Percentiles rank a stretch among this genome's conserved stretches.
phyloP scores from a whole-genome alignment of 441 rosid genomes.

The Raphanus hybrid region DNA sequence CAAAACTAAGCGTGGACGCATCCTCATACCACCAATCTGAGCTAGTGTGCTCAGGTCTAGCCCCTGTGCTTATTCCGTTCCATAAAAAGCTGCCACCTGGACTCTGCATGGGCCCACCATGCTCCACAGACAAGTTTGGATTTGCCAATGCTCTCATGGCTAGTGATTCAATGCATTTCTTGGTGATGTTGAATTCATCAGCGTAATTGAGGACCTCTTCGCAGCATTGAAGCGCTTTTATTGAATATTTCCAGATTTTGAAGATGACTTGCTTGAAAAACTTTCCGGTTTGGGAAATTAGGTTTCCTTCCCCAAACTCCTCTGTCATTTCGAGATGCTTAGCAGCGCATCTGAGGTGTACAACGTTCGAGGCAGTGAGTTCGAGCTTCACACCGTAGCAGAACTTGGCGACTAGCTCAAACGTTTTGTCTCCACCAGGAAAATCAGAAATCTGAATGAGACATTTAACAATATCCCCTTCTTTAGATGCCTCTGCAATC shows the following conservation, averaged over 20 bases:
- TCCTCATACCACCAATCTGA: constrained; percentile 98
- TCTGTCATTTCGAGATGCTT: constrained; percentile 93
- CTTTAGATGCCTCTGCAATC: constrained; percentile 79
- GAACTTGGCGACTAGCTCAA: constrained; percentile 93
- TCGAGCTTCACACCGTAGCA: constrained; percentile 96
- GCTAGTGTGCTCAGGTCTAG: constrained; percentile 73
- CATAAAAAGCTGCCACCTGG: constrained; percentile 94
- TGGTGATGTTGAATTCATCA: constrained; percentile 72
- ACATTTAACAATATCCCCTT: constrained; percentile 70
- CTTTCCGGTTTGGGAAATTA: constrained; percentile 70
- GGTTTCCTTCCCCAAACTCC: constrained; percentile 92
- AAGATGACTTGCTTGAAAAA: constrained; percentile 87
- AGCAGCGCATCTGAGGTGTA: constrained; percentile 81
- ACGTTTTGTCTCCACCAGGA: constrained; percentile 90
- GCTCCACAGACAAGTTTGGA: constrained; percentile 61
- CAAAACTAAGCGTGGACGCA: constrained; percentile 73
- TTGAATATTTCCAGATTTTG: constrained; percentile 85
- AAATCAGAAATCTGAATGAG: constrained; percentile 58
- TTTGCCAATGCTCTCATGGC: constrained; percentile 79
- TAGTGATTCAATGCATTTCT: constrained; percentile 79
- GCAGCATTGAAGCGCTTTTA: constrained; percentile 83
- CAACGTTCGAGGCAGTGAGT: constrained; percentile 87
- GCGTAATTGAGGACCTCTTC: constrained; percentile 70
- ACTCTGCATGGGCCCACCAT: constrained; percentile 89
- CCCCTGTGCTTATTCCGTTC: constrained; percentile 98